Evolutionary conservation across 768 basidiomycete genomes (phyloP).

Genomic region (Rhodotorula taiwanensis): DNA sequence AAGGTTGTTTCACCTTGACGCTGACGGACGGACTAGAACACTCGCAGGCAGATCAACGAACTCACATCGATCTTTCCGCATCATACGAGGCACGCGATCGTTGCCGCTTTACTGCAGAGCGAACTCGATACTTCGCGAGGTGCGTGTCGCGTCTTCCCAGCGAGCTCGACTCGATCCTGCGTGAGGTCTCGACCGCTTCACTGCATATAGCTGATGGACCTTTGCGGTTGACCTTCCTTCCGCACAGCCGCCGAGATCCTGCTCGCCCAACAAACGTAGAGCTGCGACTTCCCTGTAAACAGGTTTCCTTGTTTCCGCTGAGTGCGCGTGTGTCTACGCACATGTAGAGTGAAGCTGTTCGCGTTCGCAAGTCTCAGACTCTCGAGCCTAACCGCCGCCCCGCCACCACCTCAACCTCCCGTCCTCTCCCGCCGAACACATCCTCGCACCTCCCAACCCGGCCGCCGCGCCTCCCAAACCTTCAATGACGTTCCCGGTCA

Average conservation of each 20-base stretch:
- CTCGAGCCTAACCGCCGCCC: slow-evolving; percentile 18
- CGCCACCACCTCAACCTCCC: slow-evolving; percentile 28
- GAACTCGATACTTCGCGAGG: slow-evolving; percentile 2
- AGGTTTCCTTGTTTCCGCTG: no score
- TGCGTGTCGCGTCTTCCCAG: neutral
- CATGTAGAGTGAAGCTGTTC: no score
- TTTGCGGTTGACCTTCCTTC: neutral
- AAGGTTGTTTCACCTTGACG: no score
- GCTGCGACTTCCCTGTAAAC: no score
- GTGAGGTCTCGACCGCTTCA: no score
- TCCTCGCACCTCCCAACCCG: slow-evolving; percentile 25
- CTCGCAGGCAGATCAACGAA: slow-evolving; percentile 24
- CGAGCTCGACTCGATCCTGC: neutral
- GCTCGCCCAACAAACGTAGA: neutral
- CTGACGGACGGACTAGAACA: neutral
- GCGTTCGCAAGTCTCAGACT: no score
- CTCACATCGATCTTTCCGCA: slow-evolving; percentile 26
- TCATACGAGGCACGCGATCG: slow-evolving; percentile 6
- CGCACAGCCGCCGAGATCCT: slow-evolving; percentile 6
- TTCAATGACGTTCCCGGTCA: slow-evolving; percentile 1
- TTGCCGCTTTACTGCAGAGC: slow-evolving; percentile 15
- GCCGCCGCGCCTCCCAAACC: slow-evolving; percentile 32
- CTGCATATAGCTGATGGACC: neutral
- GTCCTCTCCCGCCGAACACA: slow-evolving; percentile 30
- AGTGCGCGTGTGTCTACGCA: no score